Percentiles rank a stretch among this genome's conserved stretches.
phyloP scores from a whole-genome alignment of 2,329 filamentous ascomycete species.

The Sporothrix globosa region DNA sequence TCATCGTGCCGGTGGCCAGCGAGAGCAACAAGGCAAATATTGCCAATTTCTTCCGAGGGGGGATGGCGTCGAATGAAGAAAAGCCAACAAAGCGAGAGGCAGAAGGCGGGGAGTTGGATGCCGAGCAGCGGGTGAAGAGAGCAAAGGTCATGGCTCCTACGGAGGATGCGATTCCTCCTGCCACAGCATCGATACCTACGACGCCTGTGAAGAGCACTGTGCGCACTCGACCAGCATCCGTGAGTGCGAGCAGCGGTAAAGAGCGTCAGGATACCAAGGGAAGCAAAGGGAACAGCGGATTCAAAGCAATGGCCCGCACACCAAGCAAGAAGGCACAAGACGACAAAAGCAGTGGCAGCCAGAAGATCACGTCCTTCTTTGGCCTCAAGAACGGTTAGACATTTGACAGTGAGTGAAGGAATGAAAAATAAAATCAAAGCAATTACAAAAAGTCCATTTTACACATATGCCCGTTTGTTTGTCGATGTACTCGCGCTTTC shows the following conservation, averaged over 20 bases:
- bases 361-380: slow-evolving; percentile 34
- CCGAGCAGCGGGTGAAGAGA: slow-evolving; percentile 4
- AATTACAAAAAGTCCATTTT: background rate
- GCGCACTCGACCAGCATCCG: background rate
- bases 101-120: background rate
- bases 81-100: background rate
- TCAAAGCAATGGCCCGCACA: slow-evolving; percentile 4
- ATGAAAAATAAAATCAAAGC: background rate
- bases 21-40: slow-evolving; percentile 91
- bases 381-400: slow-evolving; percentile 14
- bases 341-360: slow-evolving; percentile 8
- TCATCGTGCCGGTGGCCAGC: slow-evolving; percentile 81
- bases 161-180: background rate
- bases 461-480: background rate
- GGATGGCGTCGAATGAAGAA: slow-evolving; percentile 33
- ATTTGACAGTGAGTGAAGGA: background rate
- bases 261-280: background rate
- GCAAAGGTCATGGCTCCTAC: background rate
- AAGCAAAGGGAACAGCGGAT: background rate
- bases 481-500: background rate
- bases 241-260: background rate
- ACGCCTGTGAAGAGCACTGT: slow-evolving; percentile 4
- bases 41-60: slow-evolving; percentile 82
- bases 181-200: background rate
- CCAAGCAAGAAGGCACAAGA: background rate